Evolutionary conservation across 805 yeast species (phyloP).

Genomic region (Saturnispora zaruensis): DNA sequence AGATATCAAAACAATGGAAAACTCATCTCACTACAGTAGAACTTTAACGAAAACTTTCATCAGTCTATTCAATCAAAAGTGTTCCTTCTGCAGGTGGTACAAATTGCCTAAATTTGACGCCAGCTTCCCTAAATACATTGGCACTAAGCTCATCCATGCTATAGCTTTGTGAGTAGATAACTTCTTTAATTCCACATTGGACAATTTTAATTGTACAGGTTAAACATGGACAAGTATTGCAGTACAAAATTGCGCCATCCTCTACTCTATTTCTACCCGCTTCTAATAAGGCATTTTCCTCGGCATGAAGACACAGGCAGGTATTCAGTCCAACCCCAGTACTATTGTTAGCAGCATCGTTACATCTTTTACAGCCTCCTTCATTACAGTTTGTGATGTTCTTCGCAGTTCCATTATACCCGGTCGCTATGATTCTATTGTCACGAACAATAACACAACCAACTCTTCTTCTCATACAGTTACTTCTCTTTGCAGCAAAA

Average conservation of each 20-base stretch:
- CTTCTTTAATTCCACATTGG: constrained; percentile 85
- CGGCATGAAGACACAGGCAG: constrained; percentile 93
- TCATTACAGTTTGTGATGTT: constrained; percentile 82
- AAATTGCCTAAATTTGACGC: constrained; percentile 60
- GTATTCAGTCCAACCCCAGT: constrained; percentile 64
- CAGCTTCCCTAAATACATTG: constrained; percentile 63
- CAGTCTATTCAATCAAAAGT: not conserved
- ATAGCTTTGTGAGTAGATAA: constrained; percentile 86
- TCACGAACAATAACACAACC: constrained; percentile 93
- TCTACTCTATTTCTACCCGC: constrained; percentile 87
- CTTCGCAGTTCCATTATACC: constrained; percentile 96
- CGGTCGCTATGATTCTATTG: constrained; percentile 84
- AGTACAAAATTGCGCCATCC: constrained; percentile 57
- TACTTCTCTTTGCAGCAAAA: constrained; percentile 84
- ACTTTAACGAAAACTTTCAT: not conserved
- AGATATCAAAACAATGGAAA: not conserved
- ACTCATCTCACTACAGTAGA: not conserved
- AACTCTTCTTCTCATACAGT: constrained; percentile 95
- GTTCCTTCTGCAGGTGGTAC: constrained; percentile 30
- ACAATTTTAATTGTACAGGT: constrained; percentile 94
- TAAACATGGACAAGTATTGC: constrained; percentile 95
- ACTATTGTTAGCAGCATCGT: constrained; percentile 42
- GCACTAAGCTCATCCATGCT: constrained; percentile 83
- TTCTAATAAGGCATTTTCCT: constrained; percentile 90
- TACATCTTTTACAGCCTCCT: constrained; percentile 93